Evolutionary conservation across 495 filamentous ascomycete genomes (phyloP).

Genomic region (Tuber aestivum): DNA sequence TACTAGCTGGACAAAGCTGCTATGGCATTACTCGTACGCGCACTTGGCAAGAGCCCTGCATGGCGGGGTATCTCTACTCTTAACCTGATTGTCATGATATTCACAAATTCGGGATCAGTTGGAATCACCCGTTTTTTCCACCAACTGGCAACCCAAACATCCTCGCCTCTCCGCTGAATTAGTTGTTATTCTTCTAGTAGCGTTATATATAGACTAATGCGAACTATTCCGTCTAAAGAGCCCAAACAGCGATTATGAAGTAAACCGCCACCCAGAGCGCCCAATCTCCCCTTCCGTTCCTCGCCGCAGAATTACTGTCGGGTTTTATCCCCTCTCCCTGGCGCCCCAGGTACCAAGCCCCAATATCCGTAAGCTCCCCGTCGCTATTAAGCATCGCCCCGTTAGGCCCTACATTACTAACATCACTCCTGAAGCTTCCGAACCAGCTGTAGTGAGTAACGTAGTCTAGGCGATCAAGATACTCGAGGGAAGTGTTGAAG

Average conservation of each 20-base stretch:
- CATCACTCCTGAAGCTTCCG: conserved; percentile 60
- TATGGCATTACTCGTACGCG: no score
- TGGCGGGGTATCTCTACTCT: neutral
- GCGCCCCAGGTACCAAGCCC: conserved; percentile 65
- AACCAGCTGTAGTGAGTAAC: conserved; percentile 66
- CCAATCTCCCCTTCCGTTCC: neutral
- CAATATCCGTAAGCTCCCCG: conserved; percentile 64
- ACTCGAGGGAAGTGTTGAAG: conserved; percentile 58
- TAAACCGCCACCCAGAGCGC: neutral
- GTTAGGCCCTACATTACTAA: conserved; percentile 64
- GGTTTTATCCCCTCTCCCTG: conserved; percentile 46
- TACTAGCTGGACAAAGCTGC: no score
- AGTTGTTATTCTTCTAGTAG: neutral
- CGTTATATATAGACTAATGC: neutral
- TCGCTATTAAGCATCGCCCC: conserved; percentile 58
- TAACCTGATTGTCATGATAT: neutral
- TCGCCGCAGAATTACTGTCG: neutral
- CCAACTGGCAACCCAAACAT: neutral
- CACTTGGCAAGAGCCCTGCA: neutral
- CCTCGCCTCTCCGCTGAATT: neutral
- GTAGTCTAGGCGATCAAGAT: conserved; percentile 57
- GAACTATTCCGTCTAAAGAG: neutral
- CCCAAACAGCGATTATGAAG: neutral
- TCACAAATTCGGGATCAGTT: neutral
- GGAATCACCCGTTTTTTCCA: neutral